These are phyloP conservation scores for Monilinia polystroma DNA, from an alignment of 2,329 filamentous ascomycete genomes.

Conservation along the genomic window DNA sequence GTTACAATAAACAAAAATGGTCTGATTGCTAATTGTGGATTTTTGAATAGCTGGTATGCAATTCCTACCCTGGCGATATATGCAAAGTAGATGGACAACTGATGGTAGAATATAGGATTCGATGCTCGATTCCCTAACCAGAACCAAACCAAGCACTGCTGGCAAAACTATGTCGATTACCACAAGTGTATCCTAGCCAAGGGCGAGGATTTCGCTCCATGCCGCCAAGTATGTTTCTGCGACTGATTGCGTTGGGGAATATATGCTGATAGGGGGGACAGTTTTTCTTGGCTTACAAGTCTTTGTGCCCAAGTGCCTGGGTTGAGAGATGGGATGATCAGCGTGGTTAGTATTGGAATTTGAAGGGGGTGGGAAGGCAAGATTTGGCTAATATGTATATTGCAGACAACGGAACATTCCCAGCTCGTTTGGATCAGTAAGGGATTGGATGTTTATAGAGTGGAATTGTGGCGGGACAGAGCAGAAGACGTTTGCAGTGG, in stretches of 20 bases:
- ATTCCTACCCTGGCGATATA: slow-evolving; percentile 19
- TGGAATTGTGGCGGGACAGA: slow-evolving; percentile 22
- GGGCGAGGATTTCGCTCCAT: slow-evolving; percentile 96
- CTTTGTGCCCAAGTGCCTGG: slow-evolving; percentile 95
- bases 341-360: slow-evolving; percentile 66
- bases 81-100: slow-evolving; percentile 23
- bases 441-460: slow-evolving; percentile 13
- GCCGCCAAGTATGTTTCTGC: slow-evolving; percentile 75
- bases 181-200: slow-evolving; percentile 99
- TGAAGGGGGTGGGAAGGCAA: neutral
- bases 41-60: slow-evolving; percentile 49
- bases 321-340: slow-evolving; percentile 95
- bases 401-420: slow-evolving; percentile 67
- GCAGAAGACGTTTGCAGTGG: slow-evolving; percentile 28
- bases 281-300: slow-evolving; percentile 97
- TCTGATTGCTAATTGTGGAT: slow-evolving; percentile 43
- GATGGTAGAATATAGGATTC: slow-evolving; percentile 64
- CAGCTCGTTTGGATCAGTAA: slow-evolving; percentile 58
- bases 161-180: slow-evolving; percentile 99
- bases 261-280: slow-evolving; percentile 45
- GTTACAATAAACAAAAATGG: slow-evolving; percentile 33
- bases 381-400: slow-evolving; percentile 28
- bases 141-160: slow-evolving; percentile 99
- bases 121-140: slow-evolving; percentile 98
- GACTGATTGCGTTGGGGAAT: slow-evolving; percentile 47